phyloP scores from a whole-genome alignment of 371 early-diverging fungal species.

The Zopfochytrium polystomum region DNA sequence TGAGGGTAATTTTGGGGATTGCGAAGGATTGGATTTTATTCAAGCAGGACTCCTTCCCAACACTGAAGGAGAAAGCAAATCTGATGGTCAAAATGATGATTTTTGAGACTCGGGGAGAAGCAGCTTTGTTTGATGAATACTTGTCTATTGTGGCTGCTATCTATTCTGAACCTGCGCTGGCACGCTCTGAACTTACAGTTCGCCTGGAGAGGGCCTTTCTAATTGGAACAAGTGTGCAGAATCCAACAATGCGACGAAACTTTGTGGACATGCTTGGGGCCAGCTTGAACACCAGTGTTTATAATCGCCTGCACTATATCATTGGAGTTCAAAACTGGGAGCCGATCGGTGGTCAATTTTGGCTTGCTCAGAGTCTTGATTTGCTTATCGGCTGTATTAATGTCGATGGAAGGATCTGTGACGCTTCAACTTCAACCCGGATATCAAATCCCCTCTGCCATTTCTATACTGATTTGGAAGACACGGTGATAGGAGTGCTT shows the following conservation, averaged over 20 bases:
- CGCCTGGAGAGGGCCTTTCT: slow-evolving; percentile 92
- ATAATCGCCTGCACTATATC: slow-evolving; percentile 80
- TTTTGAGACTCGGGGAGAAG: slow-evolving; percentile 67
- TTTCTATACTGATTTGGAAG: background rate
- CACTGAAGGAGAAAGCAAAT: slow-evolving; percentile 92
- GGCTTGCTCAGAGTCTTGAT: slow-evolving; percentile 89
- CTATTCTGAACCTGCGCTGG: slow-evolving; percentile 74
- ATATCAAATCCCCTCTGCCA: background rate
- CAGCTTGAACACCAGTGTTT: slow-evolving; percentile 65
- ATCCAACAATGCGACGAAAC: slow-evolving; percentile 71
- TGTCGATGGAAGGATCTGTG: slow-evolving; percentile 6
- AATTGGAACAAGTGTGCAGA: slow-evolving; percentile 75
- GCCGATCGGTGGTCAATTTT: slow-evolving; percentile 74
- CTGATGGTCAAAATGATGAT: slow-evolving; percentile 87
- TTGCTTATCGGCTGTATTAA: slow-evolving; percentile 69
- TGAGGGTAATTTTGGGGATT: slow-evolving; percentile 74
- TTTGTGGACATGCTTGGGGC: slow-evolving; percentile 81
- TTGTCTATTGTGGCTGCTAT: slow-evolving; percentile 82
- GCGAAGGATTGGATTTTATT: slow-evolving; percentile 85
- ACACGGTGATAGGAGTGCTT: background rate
- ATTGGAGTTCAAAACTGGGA: slow-evolving; percentile 96
- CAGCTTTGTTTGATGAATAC: slow-evolving; percentile 71
- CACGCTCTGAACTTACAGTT: slow-evolving; percentile 86
- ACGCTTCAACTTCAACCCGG: slow-evolving; percentile 10
- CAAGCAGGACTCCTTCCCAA: slow-evolving; percentile 82